A percentile compares a stretch with the other conserved stretches of the same genome.
phyloP scores from a whole-genome alignment of 192 early-diverging fungal genomes.

The Coemansia sp. region DNA sequence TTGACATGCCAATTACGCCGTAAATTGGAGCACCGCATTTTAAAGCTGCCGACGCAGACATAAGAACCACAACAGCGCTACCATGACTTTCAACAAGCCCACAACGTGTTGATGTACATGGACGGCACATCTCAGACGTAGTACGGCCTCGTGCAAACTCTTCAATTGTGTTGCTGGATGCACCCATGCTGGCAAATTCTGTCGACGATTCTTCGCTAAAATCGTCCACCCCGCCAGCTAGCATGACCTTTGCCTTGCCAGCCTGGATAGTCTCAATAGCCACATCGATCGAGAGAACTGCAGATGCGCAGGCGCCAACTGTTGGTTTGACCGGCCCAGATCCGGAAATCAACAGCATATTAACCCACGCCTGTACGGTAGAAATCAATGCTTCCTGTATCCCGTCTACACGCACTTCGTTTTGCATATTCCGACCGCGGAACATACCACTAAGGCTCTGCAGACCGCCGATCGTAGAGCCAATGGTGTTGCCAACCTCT shows the following conservation, averaged over 20 bases:
- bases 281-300: constrained; percentile 81
- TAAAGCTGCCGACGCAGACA: constrained; percentile 78
- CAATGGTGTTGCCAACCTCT: constrained; percentile 84
- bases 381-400: constrained; percentile 66
- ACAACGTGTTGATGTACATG: constrained; percentile 75
- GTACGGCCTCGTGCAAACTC: constrained; percentile 83
- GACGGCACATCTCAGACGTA: constrained; percentile 86
- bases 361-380: constrained; percentile 49
- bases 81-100: constrained; percentile 93
- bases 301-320: constrained; percentile 87
- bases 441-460: constrained; percentile 66
- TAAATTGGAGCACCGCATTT: constrained; percentile 90
- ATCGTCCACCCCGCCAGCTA: constrained; percentile 86
- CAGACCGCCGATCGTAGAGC: constrained; percentile 84
- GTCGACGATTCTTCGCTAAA: constrained; percentile 84
- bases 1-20: constrained; percentile 78
- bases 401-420: constrained; percentile 80
- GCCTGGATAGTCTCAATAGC: constrained; percentile 80
- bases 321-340: constrained; percentile 77
- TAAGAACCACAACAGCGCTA: constrained; percentile 82
- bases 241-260: constrained; percentile 85
- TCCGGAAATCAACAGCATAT: constrained; percentile 86
- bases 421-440: constrained; percentile 70
- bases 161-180: constrained; percentile 75
- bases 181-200: constrained; percentile 84